phyloP scores from a whole-genome alignment of 2,329 filamentous ascomycete genomes.

The Lasiodiplodia hormozganensis region DNA sequence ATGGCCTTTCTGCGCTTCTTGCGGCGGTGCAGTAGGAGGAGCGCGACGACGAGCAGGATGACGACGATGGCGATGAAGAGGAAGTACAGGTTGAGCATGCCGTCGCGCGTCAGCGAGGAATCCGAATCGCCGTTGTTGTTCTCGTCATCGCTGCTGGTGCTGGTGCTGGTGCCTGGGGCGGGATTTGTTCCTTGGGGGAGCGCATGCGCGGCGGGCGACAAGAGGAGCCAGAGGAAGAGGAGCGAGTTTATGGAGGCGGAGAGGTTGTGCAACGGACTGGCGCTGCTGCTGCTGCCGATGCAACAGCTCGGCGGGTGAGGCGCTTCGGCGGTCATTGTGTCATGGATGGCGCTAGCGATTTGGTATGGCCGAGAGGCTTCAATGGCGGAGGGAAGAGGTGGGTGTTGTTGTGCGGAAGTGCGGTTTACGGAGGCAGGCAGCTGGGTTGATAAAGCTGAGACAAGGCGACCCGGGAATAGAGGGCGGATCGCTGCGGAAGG shows the following conservation, averaged over 20 bases:
- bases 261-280: background rate
- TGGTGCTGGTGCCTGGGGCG: conserved; percentile 12
- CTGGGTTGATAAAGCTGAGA: conserved; percentile 17
- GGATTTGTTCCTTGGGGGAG: conserved; percentile 31
- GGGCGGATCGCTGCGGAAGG: conserved; percentile 19
- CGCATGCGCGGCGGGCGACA: conserved; percentile 45
- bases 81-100: conserved; percentile 59
- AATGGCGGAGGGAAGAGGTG: conserved; percentile 11
- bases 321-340: conserved; percentile 15
- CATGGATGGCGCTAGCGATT: background rate
- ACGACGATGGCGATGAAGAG: conserved; percentile 63
- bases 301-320: conserved; percentile 1
- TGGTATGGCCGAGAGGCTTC: conserved; percentile 2
- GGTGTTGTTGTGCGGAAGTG: background rate
- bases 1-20: conserved; percentile 42
- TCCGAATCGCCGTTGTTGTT: background rate
- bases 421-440: conserved; percentile 6
- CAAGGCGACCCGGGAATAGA: conserved; percentile 23
- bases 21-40: conserved; percentile 55
- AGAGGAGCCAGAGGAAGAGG: conserved; percentile 30
- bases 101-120: conserved; percentile 26
- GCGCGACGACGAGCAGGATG: conserved; percentile 49
- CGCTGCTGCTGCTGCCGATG: conserved; percentile 7
- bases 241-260: conserved; percentile 12
- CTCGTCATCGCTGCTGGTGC: conserved; percentile 1